phyloP scores from a whole-genome alignment of 2,329 filamentous ascomycete species.

The Aspergillus neoniger region DNA sequence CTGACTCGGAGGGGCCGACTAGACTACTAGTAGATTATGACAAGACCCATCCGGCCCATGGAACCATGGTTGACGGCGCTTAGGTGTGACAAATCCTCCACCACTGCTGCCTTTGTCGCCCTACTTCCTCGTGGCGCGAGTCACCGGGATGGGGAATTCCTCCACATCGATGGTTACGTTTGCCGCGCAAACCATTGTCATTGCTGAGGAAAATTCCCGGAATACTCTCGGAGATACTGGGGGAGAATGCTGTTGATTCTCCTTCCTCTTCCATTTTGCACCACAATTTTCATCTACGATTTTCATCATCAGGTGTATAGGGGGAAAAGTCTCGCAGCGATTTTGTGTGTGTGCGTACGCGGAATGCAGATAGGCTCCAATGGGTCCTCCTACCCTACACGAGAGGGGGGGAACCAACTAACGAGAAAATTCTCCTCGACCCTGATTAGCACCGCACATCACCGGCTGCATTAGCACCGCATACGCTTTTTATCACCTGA shows the following conservation, averaged over 20 bases:
- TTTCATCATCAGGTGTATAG: background rate
- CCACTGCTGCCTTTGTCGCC: background rate
- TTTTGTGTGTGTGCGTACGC: background rate
- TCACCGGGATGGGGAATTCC: background rate
- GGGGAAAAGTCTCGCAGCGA: too few species aligned
- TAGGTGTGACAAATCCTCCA: constrained; percentile 3
- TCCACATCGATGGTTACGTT: background rate
- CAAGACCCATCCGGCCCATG: background rate
- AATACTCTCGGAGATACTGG: background rate
- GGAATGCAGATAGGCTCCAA: constrained; percentile 3
- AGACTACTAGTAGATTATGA: background rate
- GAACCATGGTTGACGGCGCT: constrained; percentile 2
- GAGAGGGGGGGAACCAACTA: background rate
- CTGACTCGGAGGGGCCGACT: background rate
- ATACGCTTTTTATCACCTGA: constrained; percentile 21
- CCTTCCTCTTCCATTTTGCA: background rate
- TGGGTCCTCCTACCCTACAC: constrained; percentile 8
- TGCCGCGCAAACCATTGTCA: background rate
- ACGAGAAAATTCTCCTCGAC: background rate
- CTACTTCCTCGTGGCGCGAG: background rate
- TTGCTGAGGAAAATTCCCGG: too few species aligned
- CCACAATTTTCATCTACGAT: background rate
- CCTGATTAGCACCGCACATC: constrained; percentile 17
- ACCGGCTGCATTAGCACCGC: constrained; percentile 22
- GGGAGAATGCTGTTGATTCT: background rate